Evolutionary conservation across 768 basidiomycete species (phyloP), one percentile per base, ranked within the genome.

Genomic region (Russula dissimulans): DNA sequence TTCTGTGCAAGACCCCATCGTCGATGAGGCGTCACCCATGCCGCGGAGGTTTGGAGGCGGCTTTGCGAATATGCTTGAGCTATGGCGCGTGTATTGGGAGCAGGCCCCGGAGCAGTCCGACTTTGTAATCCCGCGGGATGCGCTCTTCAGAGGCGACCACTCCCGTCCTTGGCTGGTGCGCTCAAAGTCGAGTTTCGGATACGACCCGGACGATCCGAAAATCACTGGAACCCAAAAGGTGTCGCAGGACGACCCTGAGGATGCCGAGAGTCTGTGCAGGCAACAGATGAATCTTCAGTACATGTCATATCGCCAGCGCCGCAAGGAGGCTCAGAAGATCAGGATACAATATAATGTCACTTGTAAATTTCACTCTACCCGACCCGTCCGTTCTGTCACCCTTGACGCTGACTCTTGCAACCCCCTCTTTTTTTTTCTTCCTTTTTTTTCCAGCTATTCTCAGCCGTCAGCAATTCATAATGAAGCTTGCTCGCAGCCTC

Each of bases 401-500:
- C 29, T 39, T 11, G 47, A 42, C 34, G n/a, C 59, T 55, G 43
- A 52, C 26, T 36, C 47, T 60, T 31, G 59, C 26, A 12, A 15
- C 11, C 39, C 11, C 39, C 18, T 34, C 38, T 22, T 26, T 38
- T 51, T 51, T 22, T 6, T 7, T 38, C 38, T 26, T 26, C 12
- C 36, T 31, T 26, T 36, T 22, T 12, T 48, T 29, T n/a, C 46
- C 42, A 85, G 93, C 89, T 14, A 83, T 93, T 70, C 73, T 87
- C 46, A 81, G 86, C 61, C 81, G 95, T 57, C 92, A 95, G 65
- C 82, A 84, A 57, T 97, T 95, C 73, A 73, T 97, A 38, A 80
- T 93, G 69, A 91, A 84, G 69, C 80, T 97, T 31, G 91, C 92
- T 15, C 81, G 86, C 61, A 85, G 90, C 17, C 77, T 97, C 43